Evolutionary conservation across 495 filamentous ascomycete genomes (phyloP), one percentile per base, ranked within the genome.

Genomic region (Stereocaulon alpinum): DNA sequence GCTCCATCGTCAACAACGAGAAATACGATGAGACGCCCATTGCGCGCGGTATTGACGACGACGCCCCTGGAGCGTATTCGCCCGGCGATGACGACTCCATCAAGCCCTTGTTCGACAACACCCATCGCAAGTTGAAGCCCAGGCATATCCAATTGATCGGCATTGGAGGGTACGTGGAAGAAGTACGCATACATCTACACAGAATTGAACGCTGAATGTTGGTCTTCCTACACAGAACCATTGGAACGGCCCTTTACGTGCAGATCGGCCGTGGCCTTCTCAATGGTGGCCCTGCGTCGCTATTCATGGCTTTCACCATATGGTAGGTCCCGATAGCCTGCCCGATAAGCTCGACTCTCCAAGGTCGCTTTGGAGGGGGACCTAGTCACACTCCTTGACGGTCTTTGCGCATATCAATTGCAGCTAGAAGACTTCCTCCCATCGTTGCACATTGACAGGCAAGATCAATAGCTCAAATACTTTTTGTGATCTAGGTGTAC

Each of bases 211-310:
- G 52, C 52, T 55, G 12, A 55, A 9, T 1, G 4, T 14, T 7
- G 2, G 1, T 29, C 9, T 9, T 18, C 0, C 14, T 41, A 34
- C 10, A 24, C 42, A 58, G 62, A 2, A 63, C 60, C 30, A 90
- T 89, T 66, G 87, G 87, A n/a, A 90, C 87, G n/a, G 87, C 80
- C 2, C 73, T 90, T 12, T 90, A 84, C 70, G 84, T 90, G 27
- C 81, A 85, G 61, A 90, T 93, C 56, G 89, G 88, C 18, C 73
- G 71, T 22, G 80, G 79, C 1, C 65, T 91, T 53, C 72, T 86
- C 24, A 74, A 86, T 37, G 88, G 88, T 44, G 89, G 89, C 0
- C 89, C 89, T 20, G 88, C 67, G 2, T 87, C 82, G 62, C 71
- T 92, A 59, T 89, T 92, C 64, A 69, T 93, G 40, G 89, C 86